Evolutionary conservation across 2,329 filamentous ascomycete species (phyloP), one percentile per base, ranked within the genome.

Genomic region (Diplodia scrobiculata): DNA sequence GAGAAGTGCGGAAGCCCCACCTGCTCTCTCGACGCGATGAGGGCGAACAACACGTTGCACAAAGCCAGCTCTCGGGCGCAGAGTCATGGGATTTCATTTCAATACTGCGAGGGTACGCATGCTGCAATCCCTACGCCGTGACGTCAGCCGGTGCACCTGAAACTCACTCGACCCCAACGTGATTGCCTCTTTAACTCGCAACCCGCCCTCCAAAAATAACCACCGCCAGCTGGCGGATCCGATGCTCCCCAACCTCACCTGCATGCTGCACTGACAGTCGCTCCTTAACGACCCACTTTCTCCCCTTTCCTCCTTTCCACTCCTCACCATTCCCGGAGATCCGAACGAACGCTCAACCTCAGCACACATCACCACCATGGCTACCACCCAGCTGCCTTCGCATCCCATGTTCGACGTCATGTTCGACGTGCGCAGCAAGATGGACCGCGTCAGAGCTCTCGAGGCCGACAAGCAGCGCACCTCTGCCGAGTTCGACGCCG

Each of bases 361-460:
- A 25, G 29, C 25, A 45, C 21, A 36, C 38, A 9, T 14, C 25
- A 41, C 36, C 54, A n/a, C 54, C 21, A 19, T 32, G 34, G 29
- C 51, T 14, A n/a, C 21, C 54, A 13, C 3, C 2, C 51, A 34
- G 14, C 11, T 21, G 32, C 21, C 55, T n/a, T 32, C 13, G 45
- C 58, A 62, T n/a, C 58, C 58, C 45, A 62, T 62, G 58, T 50
- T 50, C 58, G 58, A 62, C n/a, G 58, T 62, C 45, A 19, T 62
- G 17, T 50, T 21, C 58, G 58, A 62, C 11, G 58, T 62, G 17
- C 58, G 58, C 58, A 45, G 34, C 58, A 48, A 50, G 10, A 62
- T 62, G 41, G 58, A 50, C 58, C 58, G 58, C 38, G 45, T 62
- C 58, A 62, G 48, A n/a, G 58, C 58, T 29, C 58, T 62, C 41